Percentiles rank a stretch among this genome's conserved stretches.
phyloP scores from a whole-genome alignment of 768 basidiomycete genomes.

The Calocybe gangraenosa region DNA sequence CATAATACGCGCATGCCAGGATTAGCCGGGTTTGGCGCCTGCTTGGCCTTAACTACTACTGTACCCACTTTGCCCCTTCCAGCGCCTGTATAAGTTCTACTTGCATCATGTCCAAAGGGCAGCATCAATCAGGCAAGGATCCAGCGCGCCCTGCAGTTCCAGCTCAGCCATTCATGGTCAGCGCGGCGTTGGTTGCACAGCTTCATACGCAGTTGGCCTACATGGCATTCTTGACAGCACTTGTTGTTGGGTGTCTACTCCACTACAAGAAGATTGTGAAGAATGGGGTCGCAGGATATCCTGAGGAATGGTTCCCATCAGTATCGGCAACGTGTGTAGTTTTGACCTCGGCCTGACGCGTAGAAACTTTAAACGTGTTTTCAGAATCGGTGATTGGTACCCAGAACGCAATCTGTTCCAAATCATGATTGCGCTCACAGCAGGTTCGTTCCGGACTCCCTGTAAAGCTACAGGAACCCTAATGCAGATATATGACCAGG shows the following conservation, averaged over 20 bases:
- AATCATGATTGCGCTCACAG: slow-evolving; percentile 80
- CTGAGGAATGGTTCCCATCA: slow-evolving; percentile 88
- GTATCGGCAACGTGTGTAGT: slow-evolving; percentile 74
- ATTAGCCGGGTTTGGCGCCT: too few species aligned
- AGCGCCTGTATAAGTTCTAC: too few species aligned
- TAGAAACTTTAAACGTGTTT: not conserved
- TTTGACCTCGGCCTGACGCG: not conserved
- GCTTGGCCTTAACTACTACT: too few species aligned
- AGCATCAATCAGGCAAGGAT: too few species aligned
- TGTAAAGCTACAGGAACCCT: not conserved
- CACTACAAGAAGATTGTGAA: slow-evolving; percentile 85
- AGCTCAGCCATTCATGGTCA: slow-evolving; percentile 23
- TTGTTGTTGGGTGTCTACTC: slow-evolving; percentile 59
- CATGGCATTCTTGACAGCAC: slow-evolving; percentile 60
- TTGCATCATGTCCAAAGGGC: too few species aligned
- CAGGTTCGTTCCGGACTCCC: slow-evolving; percentile 38
- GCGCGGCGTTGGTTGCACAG: slow-evolving; percentile 53
- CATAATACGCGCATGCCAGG: too few species aligned
- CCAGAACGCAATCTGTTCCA: slow-evolving; percentile 85
- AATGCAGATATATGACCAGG: slow-evolving; percentile 31
- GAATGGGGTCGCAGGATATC: slow-evolving; percentile 79
- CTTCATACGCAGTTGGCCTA: slow-evolving; percentile 65
- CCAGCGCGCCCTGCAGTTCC: too few species aligned
- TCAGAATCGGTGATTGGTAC: slow-evolving; percentile 87
- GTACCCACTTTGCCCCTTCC: too few species aligned